Evolutionary conservation across 495 filamentous ascomycete genomes (phyloP), one percentile per base, ranked within the genome.

Genomic region (Echria macrotheca): DNA sequence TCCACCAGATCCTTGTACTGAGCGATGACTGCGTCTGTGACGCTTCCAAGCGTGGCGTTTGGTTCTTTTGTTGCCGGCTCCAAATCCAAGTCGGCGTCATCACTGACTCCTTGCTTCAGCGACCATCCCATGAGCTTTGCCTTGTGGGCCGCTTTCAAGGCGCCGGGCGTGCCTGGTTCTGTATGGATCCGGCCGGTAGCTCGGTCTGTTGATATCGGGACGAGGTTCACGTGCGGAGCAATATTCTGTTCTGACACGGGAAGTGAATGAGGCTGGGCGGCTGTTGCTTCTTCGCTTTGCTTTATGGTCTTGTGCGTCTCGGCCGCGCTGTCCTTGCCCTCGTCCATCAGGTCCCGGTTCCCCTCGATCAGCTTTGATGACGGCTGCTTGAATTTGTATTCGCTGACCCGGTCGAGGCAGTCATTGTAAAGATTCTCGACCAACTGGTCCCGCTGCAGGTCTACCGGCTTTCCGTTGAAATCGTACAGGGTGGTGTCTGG

Each of bases 371-470:
- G 84, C 49, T 82, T 79, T 7, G 74, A 73, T 5, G 82, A 70
- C 17, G 79, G 70, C 12, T 78, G 70, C 63, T 86, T 86, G 57
- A 87, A 86, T 50, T 95, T 89, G 62, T 90, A 97, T 32, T 82
- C 79, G 53, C 89, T 91, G 19, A 91, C 87, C 36, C 91, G 80
- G 54, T 97, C 93, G 8, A 96, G 78, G 17, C 94, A 83, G 63
- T 97, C 89, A 53, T 96, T 96, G 72, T 90, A 96, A 0, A 99
- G 77, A 38, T 84, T 87, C 59, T 96, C 88, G 18, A 89, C 87
- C 61, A 87, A 79, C 35, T 76, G 76, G 67, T 99, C 93, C 49
- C 83, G 82, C n/a, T 76, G 69, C 48, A 85, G 78, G 54, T 95
- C 78, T 14, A 96, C 89, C 0, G 86, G 71, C 28, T 78, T 79